These are phyloP conservation scores for Ocimum tenuiflorum DNA, from an alignment of 257 asterid species.

Conservation along the genomic window DNA sequence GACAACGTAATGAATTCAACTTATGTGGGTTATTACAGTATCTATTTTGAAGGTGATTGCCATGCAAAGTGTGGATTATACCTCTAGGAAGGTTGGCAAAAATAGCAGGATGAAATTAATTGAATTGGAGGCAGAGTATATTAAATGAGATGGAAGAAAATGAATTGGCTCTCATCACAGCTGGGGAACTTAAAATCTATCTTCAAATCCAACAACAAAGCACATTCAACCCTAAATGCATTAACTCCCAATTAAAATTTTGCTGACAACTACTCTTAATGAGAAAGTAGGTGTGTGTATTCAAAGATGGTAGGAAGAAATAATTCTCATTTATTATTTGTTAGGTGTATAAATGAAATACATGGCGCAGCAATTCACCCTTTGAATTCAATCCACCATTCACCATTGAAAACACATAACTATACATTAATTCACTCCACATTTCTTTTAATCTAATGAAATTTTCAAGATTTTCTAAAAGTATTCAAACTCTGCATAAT, in stretches of 20 bases:
- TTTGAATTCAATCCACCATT: constrained; percentile 11
- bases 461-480: too few species aligned
- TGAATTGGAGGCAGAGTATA: constrained; percentile 18
- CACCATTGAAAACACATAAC: constrained; percentile 9
- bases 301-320: constrained; percentile 33
- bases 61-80: too few species aligned
- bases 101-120: background rate
- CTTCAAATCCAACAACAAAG: constrained; percentile 23
- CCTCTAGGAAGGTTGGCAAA: background rate
- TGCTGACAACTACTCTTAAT: constrained; percentile 24
- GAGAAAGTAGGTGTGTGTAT: constrained; percentile 36
- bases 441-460: too few species aligned
- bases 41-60: too few species aligned
- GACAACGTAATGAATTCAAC: too few species aligned
- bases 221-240: constrained; percentile 28
- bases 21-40: too few species aligned
- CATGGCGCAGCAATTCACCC: constrained; percentile 16
- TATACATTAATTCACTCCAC: too few species aligned
- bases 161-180: constrained; percentile 12
- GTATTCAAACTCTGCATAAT: too few species aligned
- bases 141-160: constrained; percentile 15
- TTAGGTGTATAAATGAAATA: constrained; percentile 36
- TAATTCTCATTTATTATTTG: constrained; percentile 43
- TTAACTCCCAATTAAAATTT: constrained; percentile 16
- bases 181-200: constrained; percentile 15